phyloP scores from a whole-genome alignment of 805 yeast genomes.

The Maudiozyma barnettii region DNA sequence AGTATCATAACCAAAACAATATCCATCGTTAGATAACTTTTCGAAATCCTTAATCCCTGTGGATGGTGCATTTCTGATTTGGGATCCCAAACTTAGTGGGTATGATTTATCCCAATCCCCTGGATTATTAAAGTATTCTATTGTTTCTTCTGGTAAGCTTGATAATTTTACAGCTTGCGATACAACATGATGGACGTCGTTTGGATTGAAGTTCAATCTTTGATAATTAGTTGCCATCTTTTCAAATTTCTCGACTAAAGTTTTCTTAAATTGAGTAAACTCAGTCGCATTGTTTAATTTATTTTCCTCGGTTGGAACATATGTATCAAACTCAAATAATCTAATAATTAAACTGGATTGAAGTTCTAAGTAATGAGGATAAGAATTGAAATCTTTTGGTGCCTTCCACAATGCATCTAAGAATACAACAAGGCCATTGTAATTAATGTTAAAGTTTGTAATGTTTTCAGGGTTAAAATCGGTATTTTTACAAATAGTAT shows the following conservation, averaged over 20 bases:
- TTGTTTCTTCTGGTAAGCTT: conserved; percentile 17
- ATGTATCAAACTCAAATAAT: conserved; percentile 28
- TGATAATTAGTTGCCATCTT: conserved; percentile 18
- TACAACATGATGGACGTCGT: conserved; percentile 16
- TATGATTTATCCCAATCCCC: conserved; percentile 30
- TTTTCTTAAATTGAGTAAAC: conserved; percentile 26
- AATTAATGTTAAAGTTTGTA: conserved; percentile 6
- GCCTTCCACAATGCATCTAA: conserved; percentile 25
- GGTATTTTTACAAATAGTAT: conserved; percentile 16
- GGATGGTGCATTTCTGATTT: conserved; percentile 18
- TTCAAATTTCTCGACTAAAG: conserved; percentile 22
- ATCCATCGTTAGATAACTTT: conserved; percentile 18
- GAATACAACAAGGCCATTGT: conserved; percentile 27
- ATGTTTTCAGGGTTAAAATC: conserved; percentile 3
- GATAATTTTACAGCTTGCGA: conserved; percentile 23
- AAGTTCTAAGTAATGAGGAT: conserved; percentile 23
- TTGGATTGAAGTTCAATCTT: conserved; percentile 22
- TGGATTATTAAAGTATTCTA: conserved; percentile 20
- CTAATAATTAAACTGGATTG: conserved; percentile 30
- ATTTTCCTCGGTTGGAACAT: conserved; percentile 4
- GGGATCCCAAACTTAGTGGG: conserved; percentile 22
- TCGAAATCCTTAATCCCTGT: conserved; percentile 22
- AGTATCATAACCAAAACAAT: conserved; percentile 27
- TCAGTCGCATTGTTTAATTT: background rate
- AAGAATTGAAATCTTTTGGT: conserved; percentile 20